Evolutionary conservation across 1,139 yeast genomes (phyloP), one percentile per base, ranked within the genome.

Genomic region (Sugiyamaella sp.): DNA sequence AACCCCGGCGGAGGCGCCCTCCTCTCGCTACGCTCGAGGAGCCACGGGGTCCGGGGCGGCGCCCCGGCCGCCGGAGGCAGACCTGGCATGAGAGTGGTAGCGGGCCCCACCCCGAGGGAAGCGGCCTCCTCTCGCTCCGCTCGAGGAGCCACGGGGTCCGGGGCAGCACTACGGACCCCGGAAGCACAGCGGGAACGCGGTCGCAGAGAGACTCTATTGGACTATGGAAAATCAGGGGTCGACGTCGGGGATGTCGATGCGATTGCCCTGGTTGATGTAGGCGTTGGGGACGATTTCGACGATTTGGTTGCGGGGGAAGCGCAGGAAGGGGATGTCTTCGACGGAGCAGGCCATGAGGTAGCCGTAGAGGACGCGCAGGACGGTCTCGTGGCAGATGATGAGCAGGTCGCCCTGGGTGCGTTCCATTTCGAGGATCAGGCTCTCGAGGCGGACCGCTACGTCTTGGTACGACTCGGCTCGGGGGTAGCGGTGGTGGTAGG

Each of bases 381-480:
- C 87, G 1, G 96, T 84, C 65, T 91, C 97, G 68, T 95, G 98
- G 0, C 97, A 98, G 62, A 93, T 87, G 56, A 93, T 86, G 59
- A 93, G 75, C 25, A 95, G 80, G 69, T 90, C 97, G 22, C 95
- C 90, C 54, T 88, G 80, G 80, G 86, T 85, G 62, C 97, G 80
- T 69, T 91, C 99, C 84, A 93, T 85, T 71, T 91, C 98, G 69
- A 93, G 76, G 58, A 93, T 83, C 57, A 93, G 76, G 0, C 99
- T 97, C 71, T 95, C 99, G 71, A 95, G 82, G 62, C 96, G 84
- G 43, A 93, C 86, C 0, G 99, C 98, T 55, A 95, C 78, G 70
- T 93, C 99, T 70, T 93, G 99, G 68, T 90, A 93, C 53, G 95
- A 88, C 71, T 93, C 99, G 0, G 96, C 89, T 53, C 98, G 78